These are phyloP conservation scores for Biscutella laevigata DNA, from an alignment of 441 rosid genomes.

Conservation along the genomic window DNA sequence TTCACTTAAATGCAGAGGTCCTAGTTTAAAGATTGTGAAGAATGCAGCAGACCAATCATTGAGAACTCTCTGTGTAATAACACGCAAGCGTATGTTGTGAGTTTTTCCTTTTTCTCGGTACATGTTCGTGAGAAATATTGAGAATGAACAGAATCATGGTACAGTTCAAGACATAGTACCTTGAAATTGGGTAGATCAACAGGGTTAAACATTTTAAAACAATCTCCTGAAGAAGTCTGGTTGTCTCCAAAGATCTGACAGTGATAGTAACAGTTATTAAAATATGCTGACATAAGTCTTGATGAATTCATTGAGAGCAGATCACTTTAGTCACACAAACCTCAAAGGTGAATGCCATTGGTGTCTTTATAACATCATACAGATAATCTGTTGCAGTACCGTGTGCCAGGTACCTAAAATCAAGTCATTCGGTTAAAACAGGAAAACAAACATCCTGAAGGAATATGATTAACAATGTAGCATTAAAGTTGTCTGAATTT, in stretches of 20 bases:
- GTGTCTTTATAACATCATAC: constrained; percentile 70
- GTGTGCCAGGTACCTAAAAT: constrained; percentile 84
- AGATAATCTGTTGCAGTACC: constrained; percentile 98
- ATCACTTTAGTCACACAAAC: constrained; percentile 34
- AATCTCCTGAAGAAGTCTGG: constrained; percentile 56
- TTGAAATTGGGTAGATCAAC: constrained; percentile 61
- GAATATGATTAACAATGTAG: not conserved
- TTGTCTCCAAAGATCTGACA: constrained; percentile 79
- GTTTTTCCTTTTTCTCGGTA: not conserved
- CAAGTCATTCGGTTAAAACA: not conserved
- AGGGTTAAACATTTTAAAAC: constrained; percentile 97
- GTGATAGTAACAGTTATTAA: not conserved
- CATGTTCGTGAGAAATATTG: too few species aligned
- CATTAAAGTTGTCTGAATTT: not conserved
- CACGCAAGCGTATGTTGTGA: constrained; percentile 5
- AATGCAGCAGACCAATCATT: constrained; percentile 90
- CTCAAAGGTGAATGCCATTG: constrained; percentile 99
- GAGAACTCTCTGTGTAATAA: constrained; percentile 70
- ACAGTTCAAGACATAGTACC: constrained; percentile 34
- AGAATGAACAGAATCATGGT: not conserved
- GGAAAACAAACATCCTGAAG: not conserved
- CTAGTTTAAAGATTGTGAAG: constrained; percentile 65
- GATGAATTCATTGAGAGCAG: not conserved
- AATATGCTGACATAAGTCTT: constrained; percentile 2
- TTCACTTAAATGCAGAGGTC: constrained; percentile 38